Evolutionary conservation across 768 basidiomycete genomes (phyloP).

Genomic region (Phylloporus sp.): DNA sequence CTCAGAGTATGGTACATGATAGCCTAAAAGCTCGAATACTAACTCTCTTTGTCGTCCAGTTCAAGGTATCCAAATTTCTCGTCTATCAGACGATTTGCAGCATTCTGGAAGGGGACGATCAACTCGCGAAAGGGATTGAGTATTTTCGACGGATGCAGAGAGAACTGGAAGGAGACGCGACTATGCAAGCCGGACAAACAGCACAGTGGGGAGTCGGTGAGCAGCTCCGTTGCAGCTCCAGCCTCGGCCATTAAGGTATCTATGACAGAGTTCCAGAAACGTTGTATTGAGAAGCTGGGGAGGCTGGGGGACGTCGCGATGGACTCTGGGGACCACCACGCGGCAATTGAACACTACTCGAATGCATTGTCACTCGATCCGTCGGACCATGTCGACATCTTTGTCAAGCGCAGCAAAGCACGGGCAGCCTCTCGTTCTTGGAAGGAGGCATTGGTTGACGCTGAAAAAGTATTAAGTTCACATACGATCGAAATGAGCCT

Average conservation of each 20-base stretch:
- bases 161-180: not conserved
- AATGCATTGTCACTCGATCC: not conserved
- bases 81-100: not conserved
- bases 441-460: not conserved
- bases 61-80: not conserved
- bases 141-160: not conserved
- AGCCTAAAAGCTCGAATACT: not conserved
- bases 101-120: not conserved
- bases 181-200: not conserved
- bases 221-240: not conserved
- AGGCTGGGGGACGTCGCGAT: not conserved
- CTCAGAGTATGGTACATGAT: not conserved
- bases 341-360: not conserved
- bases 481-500: too few species aligned
- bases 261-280: not conserved
- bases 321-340: not conserved
- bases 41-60: not conserved
- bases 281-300: not conserved
- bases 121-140: not conserved
- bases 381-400: not conserved
- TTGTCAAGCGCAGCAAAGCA: conserved; percentile 8
- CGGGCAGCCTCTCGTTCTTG: too few species aligned
- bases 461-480: too few species aligned
- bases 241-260: not conserved
- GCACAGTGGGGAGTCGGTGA: not conserved